phyloP scores from a whole-genome alignment of 495 filamentous ascomycete species.

The Penicillium daleae region DNA sequence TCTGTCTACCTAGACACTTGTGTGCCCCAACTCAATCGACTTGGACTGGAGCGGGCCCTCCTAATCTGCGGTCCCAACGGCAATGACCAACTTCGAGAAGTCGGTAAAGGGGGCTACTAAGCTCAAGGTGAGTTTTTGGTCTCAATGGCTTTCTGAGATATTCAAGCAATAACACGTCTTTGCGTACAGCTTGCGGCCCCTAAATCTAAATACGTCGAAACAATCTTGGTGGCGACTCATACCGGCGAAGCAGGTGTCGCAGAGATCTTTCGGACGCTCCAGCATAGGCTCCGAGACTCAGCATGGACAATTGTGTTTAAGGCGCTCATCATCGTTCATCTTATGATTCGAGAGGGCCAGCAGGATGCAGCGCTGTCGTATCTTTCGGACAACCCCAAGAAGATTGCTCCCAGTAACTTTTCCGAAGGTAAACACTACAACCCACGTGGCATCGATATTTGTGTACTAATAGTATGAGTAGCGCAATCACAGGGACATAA shows the following conservation, averaged over 20 bases:
- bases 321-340: conserved; percentile 88
- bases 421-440: conserved; percentile 72
- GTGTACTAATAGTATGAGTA: conserved; percentile 27
- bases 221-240: conserved; percentile 94
- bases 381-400: conserved; percentile 79
- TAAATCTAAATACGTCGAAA: conserved; percentile 99
- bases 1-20: neutral
- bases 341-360: conserved; percentile 97
- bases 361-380: conserved; percentile 85
- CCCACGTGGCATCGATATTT: neutral
- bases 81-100: conserved; percentile 87
- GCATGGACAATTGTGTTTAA: conserved; percentile 99
- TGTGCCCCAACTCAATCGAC: neutral
- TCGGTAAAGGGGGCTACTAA: conserved; percentile 93
- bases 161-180: conserved; percentile 8
- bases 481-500: conserved; percentile 96
- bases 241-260: conserved; percentile 93
- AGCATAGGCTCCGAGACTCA: conserved; percentile 85
- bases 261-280: conserved; percentile 91
- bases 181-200: conserved; percentile 79
- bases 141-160: neutral
- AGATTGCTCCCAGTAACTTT: conserved; percentile 86
- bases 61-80: conserved; percentile 21
- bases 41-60: conserved; percentile 11
- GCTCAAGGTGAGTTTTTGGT: conserved; percentile 70